A percentile compares a stretch with the other conserved stretches of the same genome.
phyloP scores from a whole-genome alignment of 2,329 filamentous ascomycete species.

The Aspergillus sp. region DNA sequence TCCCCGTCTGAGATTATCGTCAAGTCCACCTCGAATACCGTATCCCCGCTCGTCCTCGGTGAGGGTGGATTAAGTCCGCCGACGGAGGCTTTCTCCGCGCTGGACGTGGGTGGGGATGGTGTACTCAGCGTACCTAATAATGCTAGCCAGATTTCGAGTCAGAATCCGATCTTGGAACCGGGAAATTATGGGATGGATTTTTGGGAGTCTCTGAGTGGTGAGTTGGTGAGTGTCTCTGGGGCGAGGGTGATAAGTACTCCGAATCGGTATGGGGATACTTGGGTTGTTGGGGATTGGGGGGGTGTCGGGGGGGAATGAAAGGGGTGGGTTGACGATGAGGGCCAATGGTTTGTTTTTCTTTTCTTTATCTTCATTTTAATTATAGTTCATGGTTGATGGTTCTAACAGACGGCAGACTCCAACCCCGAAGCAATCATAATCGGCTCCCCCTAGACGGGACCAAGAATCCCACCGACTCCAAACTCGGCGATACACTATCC shows the following conservation, averaged over 20 bases:
- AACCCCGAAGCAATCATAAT: conserved; percentile 68
- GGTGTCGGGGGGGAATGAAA: conserved; percentile 57
- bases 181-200: conserved; percentile 64
- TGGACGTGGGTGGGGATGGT: conserved; percentile 55
- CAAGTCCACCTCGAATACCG: conserved; percentile 50
- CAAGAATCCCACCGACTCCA: conserved; percentile 54
- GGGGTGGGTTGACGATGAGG: conserved; percentile 62
- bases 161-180: conserved; percentile 60
- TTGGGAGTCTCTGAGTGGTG: conserved; percentile 65
- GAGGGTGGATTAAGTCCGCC: conserved; percentile 55
- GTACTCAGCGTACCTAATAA: conserved; percentile 64
- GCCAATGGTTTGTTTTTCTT: conserved; percentile 40
- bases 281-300: conserved; percentile 63
- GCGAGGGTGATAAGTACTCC: conserved; percentile 57
- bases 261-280: conserved; percentile 63
- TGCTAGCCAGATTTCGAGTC: conserved; percentile 50
- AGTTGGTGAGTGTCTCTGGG: conserved; percentile 60
- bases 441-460: conserved; percentile 60
- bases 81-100: conserved; percentile 54
- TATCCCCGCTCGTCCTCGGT: conserved; percentile 59
- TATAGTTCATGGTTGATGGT: not conserved
- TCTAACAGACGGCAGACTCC: conserved; percentile 43
- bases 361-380: no score
- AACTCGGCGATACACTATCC: conserved; percentile 60
- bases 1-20: conserved; percentile 51